Percentiles rank a stretch among this genome's conserved stretches.
These are phyloP conservation scores for Scalesia atractyloides DNA, from an alignment of 129 eudicot species.

Conservation along the genomic window DNA sequence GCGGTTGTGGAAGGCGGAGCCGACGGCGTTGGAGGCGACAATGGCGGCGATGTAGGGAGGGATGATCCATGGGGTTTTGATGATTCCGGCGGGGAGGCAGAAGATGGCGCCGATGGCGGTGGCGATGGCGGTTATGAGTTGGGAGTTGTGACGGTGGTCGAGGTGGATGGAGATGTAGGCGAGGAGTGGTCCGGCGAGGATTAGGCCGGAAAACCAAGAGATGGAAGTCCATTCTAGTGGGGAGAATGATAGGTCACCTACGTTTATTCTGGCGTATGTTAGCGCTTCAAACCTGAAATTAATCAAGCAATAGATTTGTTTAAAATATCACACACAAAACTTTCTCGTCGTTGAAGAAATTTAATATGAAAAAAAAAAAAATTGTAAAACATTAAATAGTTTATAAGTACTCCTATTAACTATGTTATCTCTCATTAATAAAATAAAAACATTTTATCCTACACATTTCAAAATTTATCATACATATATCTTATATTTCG, in stretches of 20 bases:
- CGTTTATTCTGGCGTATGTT: conserved; percentile 41
- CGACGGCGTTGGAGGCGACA: conserved; percentile 66
- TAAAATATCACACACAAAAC: too few relatives aligned
- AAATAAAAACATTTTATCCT: too few relatives aligned
- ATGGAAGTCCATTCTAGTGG: conserved; percentile 79
- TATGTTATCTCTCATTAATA: too few relatives aligned
- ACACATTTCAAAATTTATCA: too few relatives aligned
- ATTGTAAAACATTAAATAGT: too few relatives aligned
- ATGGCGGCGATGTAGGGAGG: conserved; percentile 76
- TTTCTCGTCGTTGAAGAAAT: too few relatives aligned
- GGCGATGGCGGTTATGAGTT: conserved; percentile 58
- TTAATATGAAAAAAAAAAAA: too few relatives aligned
- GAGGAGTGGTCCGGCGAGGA: conserved; percentile 62
- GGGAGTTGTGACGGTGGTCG: conserved; percentile 61
- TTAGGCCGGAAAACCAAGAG: conserved; percentile 68
- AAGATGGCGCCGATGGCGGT: conserved; percentile 73
- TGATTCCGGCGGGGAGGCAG: conserved; percentile 79
- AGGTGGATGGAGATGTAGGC: conserved; percentile 68
- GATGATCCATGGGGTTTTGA: conserved; percentile 65
- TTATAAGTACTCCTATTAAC: too few relatives aligned
- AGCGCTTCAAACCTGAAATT: conserved; percentile 61
- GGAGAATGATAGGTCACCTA: conserved; percentile 44
- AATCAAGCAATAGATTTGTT: background rate
- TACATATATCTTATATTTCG: too few relatives aligned
- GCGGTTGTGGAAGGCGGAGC: conserved; percentile 69